Conservation (phyloP, 768 basidiomycete genomes). For the Trametes elegans region DNA sequence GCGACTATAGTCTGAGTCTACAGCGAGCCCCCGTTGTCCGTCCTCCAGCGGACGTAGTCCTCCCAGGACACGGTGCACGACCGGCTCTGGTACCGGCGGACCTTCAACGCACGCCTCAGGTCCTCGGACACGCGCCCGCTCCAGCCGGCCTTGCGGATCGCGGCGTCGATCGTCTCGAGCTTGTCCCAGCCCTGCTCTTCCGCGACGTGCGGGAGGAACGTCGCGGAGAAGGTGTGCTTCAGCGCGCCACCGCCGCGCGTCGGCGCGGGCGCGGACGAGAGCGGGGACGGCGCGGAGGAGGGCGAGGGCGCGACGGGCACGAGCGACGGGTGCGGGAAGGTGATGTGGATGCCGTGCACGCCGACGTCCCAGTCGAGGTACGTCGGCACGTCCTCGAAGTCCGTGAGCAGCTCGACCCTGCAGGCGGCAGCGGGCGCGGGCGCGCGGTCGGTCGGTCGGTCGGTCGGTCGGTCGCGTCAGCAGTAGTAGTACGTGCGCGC, state of each 20-base stretch:
- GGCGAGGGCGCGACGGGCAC: constrained; percentile 45
- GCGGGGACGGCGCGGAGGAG: constrained; percentile 67
- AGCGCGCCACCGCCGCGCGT: constrained; percentile 44
- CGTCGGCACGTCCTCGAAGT: constrained; percentile 81
- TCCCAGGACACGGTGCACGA: constrained; percentile 68
- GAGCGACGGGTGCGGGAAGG: constrained; percentile 77
- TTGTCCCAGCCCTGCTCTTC: constrained; percentile 94
- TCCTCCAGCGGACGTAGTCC: constrained; percentile 77
- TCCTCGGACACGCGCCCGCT: constrained; percentile 79
- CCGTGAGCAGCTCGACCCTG: constrained; percentile 90
- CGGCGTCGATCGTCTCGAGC: constrained; percentile 85
- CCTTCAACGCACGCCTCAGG: constrained; percentile 67
- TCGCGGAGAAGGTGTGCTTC: constrained; percentile 72
- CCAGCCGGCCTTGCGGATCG: constrained; percentile 94
- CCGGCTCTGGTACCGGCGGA: constrained; percentile 82
- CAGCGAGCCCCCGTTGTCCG: constrained; percentile 41
- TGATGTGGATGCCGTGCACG: constrained; percentile 87
- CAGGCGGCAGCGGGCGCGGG: no score
- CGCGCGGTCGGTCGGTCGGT: no score
- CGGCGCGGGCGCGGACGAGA: constrained; percentile 62
- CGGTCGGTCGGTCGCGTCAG: constrained; percentile 8
- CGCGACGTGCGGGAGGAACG: constrained; percentile 91
- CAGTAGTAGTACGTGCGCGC: not conserved
- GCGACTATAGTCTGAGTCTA: no score
- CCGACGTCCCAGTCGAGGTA: constrained; percentile 96